Base-by-base conservation (phyloP, 495 filamentous ascomycete species). In the Lepraria neglecta region DNA sequence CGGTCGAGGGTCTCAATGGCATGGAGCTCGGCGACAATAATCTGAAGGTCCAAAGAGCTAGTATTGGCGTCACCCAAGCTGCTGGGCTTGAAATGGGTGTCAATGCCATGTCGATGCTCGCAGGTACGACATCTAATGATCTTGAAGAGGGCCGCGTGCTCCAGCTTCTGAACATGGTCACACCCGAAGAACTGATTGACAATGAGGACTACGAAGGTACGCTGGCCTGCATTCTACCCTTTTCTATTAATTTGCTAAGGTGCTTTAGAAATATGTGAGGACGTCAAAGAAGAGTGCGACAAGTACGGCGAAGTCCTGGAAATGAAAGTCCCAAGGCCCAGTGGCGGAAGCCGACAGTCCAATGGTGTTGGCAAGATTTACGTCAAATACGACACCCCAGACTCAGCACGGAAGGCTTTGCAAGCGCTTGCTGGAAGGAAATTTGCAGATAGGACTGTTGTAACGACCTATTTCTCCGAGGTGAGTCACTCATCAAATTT, bases 31-130 rank as follows among this genome's bases (percentile, higher is more conserved):
- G 89, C 46, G 91, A 95, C 61, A 86, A 87, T 61, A 80, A 84
- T 65, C 84, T 98, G 51, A 91, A 88, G 75, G 90, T 96, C 33
- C 76, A 84, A 61, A 88, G 90, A 67, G 94, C 94, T 58, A 95
- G 90, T 75, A 88, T 97, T 64, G 94, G 94, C 60, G 86, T 88
- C 65, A 92, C 90, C 30, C 94, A 99, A 72, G 91, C 89, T 12
- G 77, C 89, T 55, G 90, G 91, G 47, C 78, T 94, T 19, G 94
- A 97, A 67, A 92, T 96, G 87, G 87, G 92, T 30, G 92, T 97
- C 63, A 96, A 95, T 64, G 95, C 92, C 64, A 97, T 99, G 90
- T 94, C 91, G 33, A 92, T 97, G 89, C 91, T 99, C 69, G 94
- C 94, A 38, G 91, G 92, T 48, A 96, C 92, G 42, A 92, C 89